Evolutionary conservation across 129 eudicot genomes (phyloP), one percentile per base, ranked within the genome.

Genomic region (Flaveria linearis): DNA sequence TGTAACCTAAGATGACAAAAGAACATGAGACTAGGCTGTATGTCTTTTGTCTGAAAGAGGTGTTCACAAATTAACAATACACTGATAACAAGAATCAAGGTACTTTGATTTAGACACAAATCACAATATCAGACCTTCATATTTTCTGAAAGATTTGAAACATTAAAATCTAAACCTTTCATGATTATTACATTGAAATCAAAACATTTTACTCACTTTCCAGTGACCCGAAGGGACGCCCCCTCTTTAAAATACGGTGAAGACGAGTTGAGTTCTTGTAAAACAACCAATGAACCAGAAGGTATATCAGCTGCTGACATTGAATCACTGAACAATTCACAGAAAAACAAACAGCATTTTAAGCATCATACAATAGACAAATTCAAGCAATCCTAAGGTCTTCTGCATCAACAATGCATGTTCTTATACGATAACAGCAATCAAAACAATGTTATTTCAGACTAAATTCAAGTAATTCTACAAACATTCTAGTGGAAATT

Each of bases 181-280:
- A 25, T 8, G 43, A 42, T 57, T 58, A 73, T 57, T 57, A 47
- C 8, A 45, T 26, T 43, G 45, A 49, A 39, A 60, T 62, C 52
- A 6, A 63, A 77, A 42, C 63, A 66, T n/a, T 72, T 28, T 12
- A 86, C 96, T 68, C 86, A 92, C 98, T 86, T 93, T 82, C 98
- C 98, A 60, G 91, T 90, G 53, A 90, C 96, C 75, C 98, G 84
- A 61, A 90, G 83, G 2, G 98, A 90, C 5, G 87, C 90, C 58
- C 96, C 98, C 15, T 93, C 77, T 83, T 82, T 88, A 66, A 88
- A 93, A 22, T 82, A 85, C 8, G 89, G 86, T 9, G 95, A 86
- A 76, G 92, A 72, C 30, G 96, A 84, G 50, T 53, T 82, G 15
- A 93, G 85, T 72, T 93, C 95, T 82, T 88, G 82, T 69, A 93